Evolutionary conservation across 176 grass and related monocot species (phyloP).

Genomic region (Phoenix dactylifera): DNA sequence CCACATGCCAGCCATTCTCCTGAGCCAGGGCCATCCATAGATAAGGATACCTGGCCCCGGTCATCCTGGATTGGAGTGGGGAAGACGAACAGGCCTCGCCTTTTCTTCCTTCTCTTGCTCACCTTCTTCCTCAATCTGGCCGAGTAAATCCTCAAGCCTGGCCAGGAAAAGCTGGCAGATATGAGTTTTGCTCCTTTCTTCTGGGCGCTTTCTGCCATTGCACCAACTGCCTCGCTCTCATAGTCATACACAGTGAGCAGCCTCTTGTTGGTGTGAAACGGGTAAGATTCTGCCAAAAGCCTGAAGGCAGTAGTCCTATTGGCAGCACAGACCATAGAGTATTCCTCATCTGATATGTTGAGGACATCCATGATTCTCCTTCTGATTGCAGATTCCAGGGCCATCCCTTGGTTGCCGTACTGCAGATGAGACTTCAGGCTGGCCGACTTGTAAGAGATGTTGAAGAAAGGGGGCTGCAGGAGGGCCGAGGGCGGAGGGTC

Average conservation of each 20-base stretch:
- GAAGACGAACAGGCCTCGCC: slow-evolving; percentile 67
- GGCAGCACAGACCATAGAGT: slow-evolving; percentile 81
- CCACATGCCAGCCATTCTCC: slow-evolving; percentile 74
- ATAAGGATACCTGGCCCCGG: slow-evolving; percentile 72
- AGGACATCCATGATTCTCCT: slow-evolving; percentile 65
- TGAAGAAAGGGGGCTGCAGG: slow-evolving; percentile 69
- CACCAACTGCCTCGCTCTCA: slow-evolving; percentile 60
- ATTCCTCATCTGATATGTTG: slow-evolving; percentile 64
- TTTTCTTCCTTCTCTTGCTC: slow-evolving; percentile 5
- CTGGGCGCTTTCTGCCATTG: slow-evolving; percentile 47
- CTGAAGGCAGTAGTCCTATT: slow-evolving; percentile 82
- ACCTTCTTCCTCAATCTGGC: slow-evolving; percentile 51
- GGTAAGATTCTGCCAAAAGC: slow-evolving; percentile 76
- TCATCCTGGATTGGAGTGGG: slow-evolving; percentile 71
- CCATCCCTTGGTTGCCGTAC: slow-evolving; percentile 13
- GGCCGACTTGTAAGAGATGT: slow-evolving; percentile 64
- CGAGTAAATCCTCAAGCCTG: slow-evolving; percentile 61
- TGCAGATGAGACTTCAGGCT: slow-evolving; percentile 57
- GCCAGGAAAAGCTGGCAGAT: slow-evolving; percentile 71
- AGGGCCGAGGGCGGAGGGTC: background rate
- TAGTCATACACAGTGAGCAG: slow-evolving; percentile 72
- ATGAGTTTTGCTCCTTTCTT: slow-evolving; percentile 51
- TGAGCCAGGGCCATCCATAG: slow-evolving; percentile 80
- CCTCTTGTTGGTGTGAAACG: slow-evolving; percentile 40
- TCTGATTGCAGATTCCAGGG: slow-evolving; percentile 35